Conservation (phyloP, 2,329 filamentous ascomycete species). For the Proliferodiscus dingleyae region DNA sequence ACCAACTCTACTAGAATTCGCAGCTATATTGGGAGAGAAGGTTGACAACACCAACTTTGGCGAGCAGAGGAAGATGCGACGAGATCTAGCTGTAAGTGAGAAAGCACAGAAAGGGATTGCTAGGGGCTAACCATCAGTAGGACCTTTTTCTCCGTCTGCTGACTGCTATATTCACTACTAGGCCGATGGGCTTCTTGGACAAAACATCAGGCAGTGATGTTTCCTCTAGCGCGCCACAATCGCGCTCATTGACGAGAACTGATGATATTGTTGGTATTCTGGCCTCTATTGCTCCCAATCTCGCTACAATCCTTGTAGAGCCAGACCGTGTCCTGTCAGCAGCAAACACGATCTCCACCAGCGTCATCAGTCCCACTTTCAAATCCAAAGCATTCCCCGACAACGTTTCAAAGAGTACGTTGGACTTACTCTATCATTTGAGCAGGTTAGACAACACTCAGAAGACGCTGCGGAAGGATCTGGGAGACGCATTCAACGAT, state of each 20-base stretch:
- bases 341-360: slow-evolving; percentile 74
- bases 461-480: slow-evolving; percentile 89
- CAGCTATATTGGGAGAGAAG: slow-evolving; percentile 85
- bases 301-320: slow-evolving; percentile 79
- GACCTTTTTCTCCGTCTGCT: slow-evolving; percentile 85
- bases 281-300: slow-evolving; percentile 69
- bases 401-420: slow-evolving; percentile 66
- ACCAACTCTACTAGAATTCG: slow-evolving; percentile 80
- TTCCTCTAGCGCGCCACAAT: slow-evolving; percentile 26
- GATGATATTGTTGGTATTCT: slow-evolving; percentile 79
- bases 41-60: slow-evolving; percentile 97
- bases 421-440: slow-evolving; percentile 72
- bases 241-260: slow-evolving; percentile 39
- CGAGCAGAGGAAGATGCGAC: slow-evolving; percentile 86
- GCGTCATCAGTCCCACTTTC: slow-evolving; percentile 75
- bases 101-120: background rate
- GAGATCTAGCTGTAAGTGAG: slow-evolving; percentile 72
- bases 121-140: slow-evolving; percentile 44
- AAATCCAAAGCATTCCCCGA: slow-evolving; percentile 83
- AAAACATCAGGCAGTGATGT: slow-evolving; percentile 43
- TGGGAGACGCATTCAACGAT: slow-evolving; percentile 89
- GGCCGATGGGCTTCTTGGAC: slow-evolving; percentile 68
- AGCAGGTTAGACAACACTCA: slow-evolving; percentile 73
- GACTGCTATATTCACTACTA: slow-evolving; percentile 89
- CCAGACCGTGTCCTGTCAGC: slow-evolving; percentile 77